These are phyloP conservation scores for Sarcodon sp. DNA, from an alignment of 768 basidiomycete species.

Conservation along the genomic window DNA sequence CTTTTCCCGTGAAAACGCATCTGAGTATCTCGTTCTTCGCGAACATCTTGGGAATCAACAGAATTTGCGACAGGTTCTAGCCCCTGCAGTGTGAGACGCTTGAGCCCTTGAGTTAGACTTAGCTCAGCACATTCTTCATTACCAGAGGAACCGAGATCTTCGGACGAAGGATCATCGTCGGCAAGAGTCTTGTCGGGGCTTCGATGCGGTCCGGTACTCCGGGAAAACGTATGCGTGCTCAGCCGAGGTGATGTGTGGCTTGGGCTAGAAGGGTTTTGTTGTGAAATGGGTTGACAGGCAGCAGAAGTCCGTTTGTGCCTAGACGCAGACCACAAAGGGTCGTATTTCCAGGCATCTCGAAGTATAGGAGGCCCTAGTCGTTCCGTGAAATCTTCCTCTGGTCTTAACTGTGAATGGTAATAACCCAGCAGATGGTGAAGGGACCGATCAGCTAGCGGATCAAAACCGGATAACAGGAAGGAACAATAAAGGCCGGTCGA, in stretches of 20 bases:
- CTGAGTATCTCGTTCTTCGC: slow-evolving; percentile 18
- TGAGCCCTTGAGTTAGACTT: slow-evolving; percentile 24
- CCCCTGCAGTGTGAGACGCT: slow-evolving; percentile 22
- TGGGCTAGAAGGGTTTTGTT: too few relatives aligned
- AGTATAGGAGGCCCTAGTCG: slow-evolving; percentile 51
- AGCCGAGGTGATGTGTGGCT: too few relatives aligned
- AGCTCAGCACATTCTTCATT: slow-evolving; percentile 24
- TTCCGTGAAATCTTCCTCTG: slow-evolving; percentile 45
- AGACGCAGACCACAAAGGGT: too few relatives aligned
- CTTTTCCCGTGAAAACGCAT: slow-evolving; percentile 53
- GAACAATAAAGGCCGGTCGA: slow-evolving; percentile 1
- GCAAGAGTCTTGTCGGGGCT: too few relatives aligned
- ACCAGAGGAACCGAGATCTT: slow-evolving; percentile 17
- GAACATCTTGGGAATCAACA: slow-evolving; percentile 6
- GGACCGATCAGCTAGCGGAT: neutral
- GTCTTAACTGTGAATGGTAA: slow-evolving; percentile 35
- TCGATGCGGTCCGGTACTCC: too few relatives aligned
- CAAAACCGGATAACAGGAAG: slow-evolving; percentile 15
- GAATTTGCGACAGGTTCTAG: slow-evolving; percentile 23
- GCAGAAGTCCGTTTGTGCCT: too few relatives aligned
- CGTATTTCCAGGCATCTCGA: slow-evolving; percentile 49
- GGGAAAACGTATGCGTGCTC: too few relatives aligned
- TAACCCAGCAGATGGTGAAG: neutral
- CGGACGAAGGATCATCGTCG: too few relatives aligned
- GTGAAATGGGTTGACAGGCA: too few relatives aligned